Evolutionary conservation across 345 rosid genomes (phyloP).

Genomic region (Brassica juncea): DNA sequence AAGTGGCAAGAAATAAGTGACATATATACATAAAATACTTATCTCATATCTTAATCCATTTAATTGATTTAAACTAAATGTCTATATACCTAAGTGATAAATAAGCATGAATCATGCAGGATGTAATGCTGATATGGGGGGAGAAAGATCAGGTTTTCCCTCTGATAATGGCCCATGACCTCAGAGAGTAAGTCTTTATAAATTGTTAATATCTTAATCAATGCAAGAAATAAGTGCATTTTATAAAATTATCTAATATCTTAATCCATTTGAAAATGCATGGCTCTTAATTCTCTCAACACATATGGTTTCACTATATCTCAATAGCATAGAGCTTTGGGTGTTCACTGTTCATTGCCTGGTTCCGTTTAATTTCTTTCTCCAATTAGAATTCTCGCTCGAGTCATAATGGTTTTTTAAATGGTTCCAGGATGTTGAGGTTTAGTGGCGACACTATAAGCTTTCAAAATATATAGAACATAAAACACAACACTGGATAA

Average conservation of each 20-base stretch:
- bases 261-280: background rate
- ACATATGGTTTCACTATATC: background rate
- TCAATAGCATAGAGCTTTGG: background rate
- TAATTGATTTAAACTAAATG: background rate
- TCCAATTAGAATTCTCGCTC: background rate
- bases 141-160: conserved; percentile 76
- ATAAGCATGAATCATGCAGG: conserved; percentile 42
- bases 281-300: conserved; percentile 7
- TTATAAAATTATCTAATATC: background rate
- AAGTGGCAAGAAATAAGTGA: background rate
- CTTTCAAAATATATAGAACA: background rate
- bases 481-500: background rate
- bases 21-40: background rate
- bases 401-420: background rate
- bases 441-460: conserved; percentile 1
- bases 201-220: background rate
- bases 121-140: conserved; percentile 81
- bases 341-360: background rate
- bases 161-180: conserved; percentile 69
- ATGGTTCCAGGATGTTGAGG: background rate
- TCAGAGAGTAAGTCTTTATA: conserved; percentile 44
- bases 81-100: background rate
- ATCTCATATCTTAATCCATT: too few relatives aligned
- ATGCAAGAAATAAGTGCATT: too few relatives aligned
- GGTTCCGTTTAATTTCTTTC: background rate